Conservation (phyloP, 129 eudicot genomes). For the Rutidosis leptorrhynchoides region DNA sequence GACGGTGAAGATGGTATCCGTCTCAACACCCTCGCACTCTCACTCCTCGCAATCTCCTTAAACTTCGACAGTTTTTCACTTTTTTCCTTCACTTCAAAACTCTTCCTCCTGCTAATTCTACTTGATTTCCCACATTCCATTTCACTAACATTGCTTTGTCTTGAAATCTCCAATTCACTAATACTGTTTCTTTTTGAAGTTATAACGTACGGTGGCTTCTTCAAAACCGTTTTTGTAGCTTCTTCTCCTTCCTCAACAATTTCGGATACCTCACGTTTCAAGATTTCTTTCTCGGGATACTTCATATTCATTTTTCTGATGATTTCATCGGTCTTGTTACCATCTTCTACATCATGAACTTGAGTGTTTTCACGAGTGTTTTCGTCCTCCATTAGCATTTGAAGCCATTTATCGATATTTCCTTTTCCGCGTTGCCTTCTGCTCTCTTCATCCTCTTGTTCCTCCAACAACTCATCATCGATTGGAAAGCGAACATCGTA, state of each 20-base stretch:
- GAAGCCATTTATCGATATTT: slow-evolving; percentile 90
- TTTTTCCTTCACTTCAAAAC: slow-evolving; percentile 39
- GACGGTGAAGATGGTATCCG: slow-evolving; percentile 96
- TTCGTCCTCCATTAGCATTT: slow-evolving; percentile 53
- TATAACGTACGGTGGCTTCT: slow-evolving; percentile 46
- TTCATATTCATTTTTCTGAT: slow-evolving; percentile 56
- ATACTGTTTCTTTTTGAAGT: slow-evolving; percentile 24
- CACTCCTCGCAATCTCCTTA: slow-evolving; percentile 56
- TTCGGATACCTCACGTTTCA: slow-evolving; percentile 20
- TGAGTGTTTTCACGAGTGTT: slow-evolving; percentile 32
- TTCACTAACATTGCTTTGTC: slow-evolving; percentile 31
- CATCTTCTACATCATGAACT: slow-evolving; percentile 14
- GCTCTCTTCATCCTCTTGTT: slow-evolving; percentile 81
- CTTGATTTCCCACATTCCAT: slow-evolving; percentile 26
- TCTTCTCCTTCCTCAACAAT: slow-evolving; percentile 9
- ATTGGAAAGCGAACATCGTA: slow-evolving; percentile 43
- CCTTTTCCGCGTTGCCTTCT: slow-evolving; percentile 89
- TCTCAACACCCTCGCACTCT: slow-evolving; percentile 69
- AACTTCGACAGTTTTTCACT: slow-evolving; percentile 44
- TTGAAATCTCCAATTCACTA: slow-evolving; percentile 22
- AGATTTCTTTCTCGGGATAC: slow-evolving; percentile 54
- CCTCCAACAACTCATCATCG: slow-evolving; percentile 39
- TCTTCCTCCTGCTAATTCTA: slow-evolving; percentile 30
- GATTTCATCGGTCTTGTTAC: slow-evolving; percentile 50
- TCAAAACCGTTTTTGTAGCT: slow-evolving; percentile 10